Percentiles rank a stretch among this genome's conserved stretches.
Evolutionary conservation across 345 rosid genomes (phyloP).

Genomic region (Cardiospermum halicacabum): DNA sequence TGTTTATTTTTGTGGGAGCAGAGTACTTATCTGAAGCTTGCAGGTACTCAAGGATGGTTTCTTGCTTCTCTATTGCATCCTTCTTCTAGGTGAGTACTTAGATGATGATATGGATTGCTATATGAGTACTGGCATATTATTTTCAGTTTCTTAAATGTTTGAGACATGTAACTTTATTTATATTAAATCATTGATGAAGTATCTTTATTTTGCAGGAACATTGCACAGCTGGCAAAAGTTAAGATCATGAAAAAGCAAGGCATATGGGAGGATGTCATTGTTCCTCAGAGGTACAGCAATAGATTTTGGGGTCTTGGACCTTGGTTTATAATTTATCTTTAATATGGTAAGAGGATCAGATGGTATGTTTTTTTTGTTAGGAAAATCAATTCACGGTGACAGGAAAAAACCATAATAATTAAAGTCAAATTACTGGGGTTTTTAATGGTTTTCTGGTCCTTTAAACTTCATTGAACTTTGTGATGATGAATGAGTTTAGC

Average conservation of each 20-base stretch:
- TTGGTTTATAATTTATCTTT: neutral
- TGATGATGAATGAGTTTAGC: neutral
- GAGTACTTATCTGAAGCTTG: slow-evolving; percentile 64
- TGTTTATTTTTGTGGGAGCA: slow-evolving; percentile 26
- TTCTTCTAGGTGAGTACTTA: slow-evolving; percentile 43
- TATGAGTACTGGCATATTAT: neutral
- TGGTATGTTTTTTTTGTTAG: neutral
- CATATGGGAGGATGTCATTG: slow-evolving; percentile 54
- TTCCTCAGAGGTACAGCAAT: slow-evolving; percentile 40
- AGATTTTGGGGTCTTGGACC: neutral
- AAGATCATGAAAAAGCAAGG: slow-evolving; percentile 46
- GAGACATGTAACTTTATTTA: neutral
- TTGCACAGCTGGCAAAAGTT: slow-evolving; percentile 55
- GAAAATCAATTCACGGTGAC: neutral
- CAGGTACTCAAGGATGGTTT: slow-evolving; percentile 68
- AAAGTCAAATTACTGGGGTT: neutral
- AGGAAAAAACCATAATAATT: neutral
- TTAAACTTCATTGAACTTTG: neutral
- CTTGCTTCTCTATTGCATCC: slow-evolving; percentile 47
- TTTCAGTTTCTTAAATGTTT: neutral
- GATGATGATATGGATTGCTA: neutral
- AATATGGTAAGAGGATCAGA: neutral
- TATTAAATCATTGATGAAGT: slow-evolving; percentile 5
- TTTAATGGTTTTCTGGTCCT: neutral
- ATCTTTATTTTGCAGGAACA: slow-evolving; percentile 34